phyloP scores from a whole-genome alignment of 192 early-diverging fungal genomes.

The Allomyces macrogynus region DNA sequence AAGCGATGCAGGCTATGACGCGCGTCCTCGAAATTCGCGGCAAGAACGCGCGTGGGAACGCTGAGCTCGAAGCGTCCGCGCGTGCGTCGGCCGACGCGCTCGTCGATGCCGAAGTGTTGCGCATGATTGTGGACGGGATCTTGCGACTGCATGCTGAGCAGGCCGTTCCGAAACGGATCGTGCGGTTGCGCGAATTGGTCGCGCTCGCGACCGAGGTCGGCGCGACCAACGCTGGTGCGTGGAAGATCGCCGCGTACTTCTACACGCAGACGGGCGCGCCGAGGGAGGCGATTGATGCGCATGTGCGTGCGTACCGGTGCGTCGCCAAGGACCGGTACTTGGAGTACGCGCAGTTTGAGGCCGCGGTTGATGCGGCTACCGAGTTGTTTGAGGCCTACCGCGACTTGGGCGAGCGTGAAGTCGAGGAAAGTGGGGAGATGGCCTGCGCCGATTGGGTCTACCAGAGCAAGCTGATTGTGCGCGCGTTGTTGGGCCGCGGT shows the following conservation, averaged over 20 bases:
- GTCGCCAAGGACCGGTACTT: slow-evolving; percentile 55
- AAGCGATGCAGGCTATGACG: slow-evolving; percentile 68
- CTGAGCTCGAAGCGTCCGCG: background rate
- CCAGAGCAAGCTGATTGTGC: slow-evolving; percentile 60
- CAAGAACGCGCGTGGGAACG: no score
- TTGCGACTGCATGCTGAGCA: slow-evolving; percentile 23
- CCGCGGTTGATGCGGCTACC: slow-evolving; percentile 44
- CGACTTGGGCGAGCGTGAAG: slow-evolving; percentile 41
- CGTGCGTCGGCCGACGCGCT: slow-evolving; percentile 32
- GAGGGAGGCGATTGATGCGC: slow-evolving; percentile 50
- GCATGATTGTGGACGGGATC: slow-evolving; percentile 44
- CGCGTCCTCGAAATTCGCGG: slow-evolving; percentile 50
- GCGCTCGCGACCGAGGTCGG: slow-evolving; percentile 30
- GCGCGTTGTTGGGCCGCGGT: slow-evolving; percentile 61
- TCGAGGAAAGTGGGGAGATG: slow-evolving; percentile 16
- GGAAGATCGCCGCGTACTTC: slow-evolving; percentile 55
- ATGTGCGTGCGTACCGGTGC: slow-evolving; percentile 65
- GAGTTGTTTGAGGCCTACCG: slow-evolving; percentile 61
- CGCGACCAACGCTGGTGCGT: slow-evolving; percentile 48
- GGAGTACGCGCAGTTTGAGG: slow-evolving; percentile 50
- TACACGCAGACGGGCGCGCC: slow-evolving; percentile 43
- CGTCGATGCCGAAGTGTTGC: slow-evolving; percentile 65
- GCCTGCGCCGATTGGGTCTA: slow-evolving; percentile 82
- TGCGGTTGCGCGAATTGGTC: slow-evolving; percentile 3
- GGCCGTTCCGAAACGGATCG: slow-evolving; percentile 1